Conservation (phyloP, 306 rosid species). For the Trifolium pratense region DNA sequence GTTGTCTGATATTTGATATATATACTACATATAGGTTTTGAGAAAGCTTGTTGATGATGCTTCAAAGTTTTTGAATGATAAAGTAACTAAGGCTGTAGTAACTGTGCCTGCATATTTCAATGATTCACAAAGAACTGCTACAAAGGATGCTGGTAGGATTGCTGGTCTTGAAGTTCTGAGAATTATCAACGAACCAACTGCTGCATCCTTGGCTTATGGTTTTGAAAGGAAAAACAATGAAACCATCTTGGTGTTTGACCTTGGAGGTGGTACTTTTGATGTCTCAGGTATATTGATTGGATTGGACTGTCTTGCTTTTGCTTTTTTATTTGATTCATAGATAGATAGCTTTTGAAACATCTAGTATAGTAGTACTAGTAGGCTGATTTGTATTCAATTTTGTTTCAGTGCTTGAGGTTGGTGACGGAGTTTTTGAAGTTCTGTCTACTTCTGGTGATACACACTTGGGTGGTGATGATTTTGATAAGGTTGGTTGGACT, state of each 20-base stretch:
- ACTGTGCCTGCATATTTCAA: slow-evolving; percentile 98
- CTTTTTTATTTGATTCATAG: neutral
- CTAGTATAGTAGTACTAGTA: too few species aligned
- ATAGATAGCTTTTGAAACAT: neutral
- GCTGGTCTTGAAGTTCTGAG: slow-evolving; percentile 97
- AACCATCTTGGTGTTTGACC: slow-evolving; percentile 95
- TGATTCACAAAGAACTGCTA: slow-evolving; percentile 98
- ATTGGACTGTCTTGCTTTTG: neutral
- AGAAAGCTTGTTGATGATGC: slow-evolving; percentile 99
- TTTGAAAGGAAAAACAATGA: slow-evolving; percentile 93
- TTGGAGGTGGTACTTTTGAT: slow-evolving; percentile 98
- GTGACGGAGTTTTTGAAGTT: slow-evolving; percentile 98
- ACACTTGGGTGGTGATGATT: slow-evolving; percentile 98
- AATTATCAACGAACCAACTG: slow-evolving; percentile 94
- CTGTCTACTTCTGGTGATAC: slow-evolving; percentile 97
- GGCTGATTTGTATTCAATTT: slow-evolving; percentile 3
- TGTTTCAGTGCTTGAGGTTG: slow-evolving; percentile 82
- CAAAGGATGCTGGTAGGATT: slow-evolving; percentile 98
- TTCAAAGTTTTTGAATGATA: slow-evolving; percentile 91
- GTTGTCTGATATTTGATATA: neutral
- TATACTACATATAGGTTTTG: slow-evolving; percentile 63
- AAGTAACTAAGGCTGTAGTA: slow-evolving; percentile 95
- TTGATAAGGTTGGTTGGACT: slow-evolving; percentile 78
- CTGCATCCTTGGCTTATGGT: slow-evolving; percentile 95
- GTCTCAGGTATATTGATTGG: slow-evolving; percentile 87